phyloP scores from a whole-genome alignment of 208 protist genomes.

The Leishmania gerbilli region DNA sequence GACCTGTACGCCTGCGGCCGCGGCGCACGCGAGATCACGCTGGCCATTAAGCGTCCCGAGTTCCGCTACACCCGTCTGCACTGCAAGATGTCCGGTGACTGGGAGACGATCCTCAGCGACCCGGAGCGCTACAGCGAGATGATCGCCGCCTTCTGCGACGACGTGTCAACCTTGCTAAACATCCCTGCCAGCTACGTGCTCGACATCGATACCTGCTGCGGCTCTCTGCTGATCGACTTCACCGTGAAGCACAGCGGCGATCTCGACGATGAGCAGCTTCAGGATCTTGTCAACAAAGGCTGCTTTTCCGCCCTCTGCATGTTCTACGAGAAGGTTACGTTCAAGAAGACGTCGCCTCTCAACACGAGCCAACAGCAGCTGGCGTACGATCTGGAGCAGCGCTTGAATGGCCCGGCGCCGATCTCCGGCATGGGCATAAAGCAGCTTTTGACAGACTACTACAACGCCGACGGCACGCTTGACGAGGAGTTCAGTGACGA shows the following conservation, averaged over 20 bases:
- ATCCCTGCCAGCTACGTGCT: constrained; percentile 47
- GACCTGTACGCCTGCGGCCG: constrained; percentile 62
- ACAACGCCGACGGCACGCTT: constrained; percentile 50
- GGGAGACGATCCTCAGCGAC: constrained; percentile 53
- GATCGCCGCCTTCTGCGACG: constrained; percentile 42
- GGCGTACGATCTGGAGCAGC: constrained; percentile 30
- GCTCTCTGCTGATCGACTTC: constrained; percentile 62
- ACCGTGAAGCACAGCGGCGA: constrained; percentile 72
- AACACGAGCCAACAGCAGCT: constrained; percentile 64
- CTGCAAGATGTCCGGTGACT: constrained; percentile 69
- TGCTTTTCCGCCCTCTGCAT: constrained; percentile 50
- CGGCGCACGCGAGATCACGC: constrained; percentile 60
- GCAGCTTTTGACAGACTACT: constrained; percentile 57
- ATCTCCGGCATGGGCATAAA: constrained; percentile 63
- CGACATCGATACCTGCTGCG: constrained; percentile 46
- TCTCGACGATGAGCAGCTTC: constrained; percentile 57
- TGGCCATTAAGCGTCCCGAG: constrained; percentile 36
- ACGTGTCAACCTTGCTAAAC: constrained; percentile 49
- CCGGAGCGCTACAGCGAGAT: constrained; percentile 44
- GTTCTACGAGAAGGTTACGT: constrained; percentile 74
- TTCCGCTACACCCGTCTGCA: constrained; percentile 63
- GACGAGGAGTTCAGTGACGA: constrained; percentile 54
- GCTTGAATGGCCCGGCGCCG: constrained; percentile 21
- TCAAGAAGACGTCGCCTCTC: constrained; percentile 58
- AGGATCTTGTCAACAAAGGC: constrained; percentile 61